phyloP scores from a whole-genome alignment of 768 basidiomycete genomes.

The Tricholoma bakamatsutake region DNA sequence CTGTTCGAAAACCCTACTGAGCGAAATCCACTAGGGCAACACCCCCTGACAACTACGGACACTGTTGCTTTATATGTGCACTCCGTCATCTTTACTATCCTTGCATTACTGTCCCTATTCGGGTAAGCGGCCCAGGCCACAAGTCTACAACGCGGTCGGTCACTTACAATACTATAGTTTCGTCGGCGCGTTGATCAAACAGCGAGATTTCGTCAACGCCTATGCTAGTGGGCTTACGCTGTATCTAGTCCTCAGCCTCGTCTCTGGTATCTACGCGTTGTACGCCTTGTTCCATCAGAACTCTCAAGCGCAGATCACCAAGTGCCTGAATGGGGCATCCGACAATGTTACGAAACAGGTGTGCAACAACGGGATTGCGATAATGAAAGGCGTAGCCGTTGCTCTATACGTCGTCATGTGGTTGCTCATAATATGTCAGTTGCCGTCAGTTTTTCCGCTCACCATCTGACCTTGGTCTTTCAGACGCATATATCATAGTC shows the following conservation, averaged over 20 bases:
- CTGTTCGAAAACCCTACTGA: neutral
- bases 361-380: conserved; percentile 36
- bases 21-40: conserved; percentile 18
- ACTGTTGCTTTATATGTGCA: conserved; percentile 42
- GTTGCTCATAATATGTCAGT: conserved; percentile 52
- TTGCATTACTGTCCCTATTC: conserved; percentile 41
- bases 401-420: conserved; percentile 44
- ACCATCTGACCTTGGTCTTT: conserved; percentile 3
- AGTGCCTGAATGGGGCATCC: conserved; percentile 31
- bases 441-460: neutral
- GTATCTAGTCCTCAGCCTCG: conserved; percentile 42
- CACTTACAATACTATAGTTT: conserved; percentile 21
- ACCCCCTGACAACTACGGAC: conserved; percentile 31
- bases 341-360: conserved; percentile 26
- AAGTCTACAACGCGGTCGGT: neutral
- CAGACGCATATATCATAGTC: conserved; percentile 49
- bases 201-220: conserved; percentile 33
- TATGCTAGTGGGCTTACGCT: conserved; percentile 39
- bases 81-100: conserved; percentile 39
- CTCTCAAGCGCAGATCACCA: conserved; percentile 26
- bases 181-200: conserved; percentile 39
- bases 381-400: conserved; percentile 38
- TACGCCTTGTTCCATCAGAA: conserved; percentile 43
- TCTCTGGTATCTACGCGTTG: conserved; percentile 40
- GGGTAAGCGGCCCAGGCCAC: conserved; percentile 31